A percentile compares a stretch with the other conserved stretches of the same genome.
phyloP scores from a whole-genome alignment of 108 stramenopile species.

The Fragilaria radians region DNA sequence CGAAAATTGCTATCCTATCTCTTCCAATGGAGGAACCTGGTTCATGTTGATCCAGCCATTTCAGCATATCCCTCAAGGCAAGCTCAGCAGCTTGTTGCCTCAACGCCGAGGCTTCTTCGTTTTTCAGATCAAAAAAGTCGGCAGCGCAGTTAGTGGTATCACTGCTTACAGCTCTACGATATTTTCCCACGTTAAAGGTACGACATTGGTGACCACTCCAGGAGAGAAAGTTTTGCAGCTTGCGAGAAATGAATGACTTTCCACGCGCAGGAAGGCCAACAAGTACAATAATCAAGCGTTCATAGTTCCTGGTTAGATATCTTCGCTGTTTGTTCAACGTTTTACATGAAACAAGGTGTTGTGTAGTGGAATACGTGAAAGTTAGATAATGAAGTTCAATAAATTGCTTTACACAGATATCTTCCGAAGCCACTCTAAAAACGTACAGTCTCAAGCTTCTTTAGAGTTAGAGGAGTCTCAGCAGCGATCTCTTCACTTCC shows the following conservation, averaged over 20 bases:
- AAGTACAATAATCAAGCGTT: slow-evolving; percentile 51
- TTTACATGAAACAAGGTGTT: neutral
- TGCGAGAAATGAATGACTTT: slow-evolving; percentile 84
- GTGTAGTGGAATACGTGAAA: neutral
- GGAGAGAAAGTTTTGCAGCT: slow-evolving; percentile 68
- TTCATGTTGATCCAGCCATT: slow-evolving; percentile 66
- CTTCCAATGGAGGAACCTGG: slow-evolving; percentile 5
- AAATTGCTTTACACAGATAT: neutral
- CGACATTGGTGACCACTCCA: slow-evolving; percentile 72
- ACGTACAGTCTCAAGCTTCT: slow-evolving; percentile 71
- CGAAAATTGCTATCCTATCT: slow-evolving; percentile 88
- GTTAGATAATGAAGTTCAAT: neutral
- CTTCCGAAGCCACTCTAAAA: too few species aligned
- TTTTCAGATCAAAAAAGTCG: slow-evolving; percentile 78
- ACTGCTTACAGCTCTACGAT: slow-evolving; percentile 58
- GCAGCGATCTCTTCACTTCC: slow-evolving; percentile 60
- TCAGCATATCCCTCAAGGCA: slow-evolving; percentile 72
- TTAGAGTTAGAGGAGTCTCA: slow-evolving; percentile 52
- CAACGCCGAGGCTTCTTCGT: slow-evolving; percentile 50
- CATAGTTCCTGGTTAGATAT: slow-evolving; percentile 54
- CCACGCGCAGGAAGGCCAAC: slow-evolving; percentile 66
- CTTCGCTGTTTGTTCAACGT: slow-evolving; percentile 47
- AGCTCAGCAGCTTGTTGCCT: slow-evolving; percentile 60
- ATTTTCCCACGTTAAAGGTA: slow-evolving; percentile 89
- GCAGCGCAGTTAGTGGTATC: slow-evolving; percentile 59